phyloP scores from a whole-genome alignment of 148 eudicot species.

The Limonium bicolor region DNA sequence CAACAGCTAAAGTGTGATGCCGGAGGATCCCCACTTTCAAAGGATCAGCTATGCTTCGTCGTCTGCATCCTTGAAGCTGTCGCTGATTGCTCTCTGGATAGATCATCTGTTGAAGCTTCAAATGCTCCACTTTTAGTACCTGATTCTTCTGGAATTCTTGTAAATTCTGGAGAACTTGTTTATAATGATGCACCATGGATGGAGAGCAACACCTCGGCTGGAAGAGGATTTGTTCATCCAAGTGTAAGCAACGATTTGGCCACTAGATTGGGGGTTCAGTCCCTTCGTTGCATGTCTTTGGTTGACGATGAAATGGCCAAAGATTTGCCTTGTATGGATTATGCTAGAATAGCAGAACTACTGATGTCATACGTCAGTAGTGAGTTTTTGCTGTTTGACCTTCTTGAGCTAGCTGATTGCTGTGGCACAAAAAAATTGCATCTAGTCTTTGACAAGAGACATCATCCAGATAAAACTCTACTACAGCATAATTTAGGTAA shows the following conservation, averaged over 20 bases:
- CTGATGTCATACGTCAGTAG: slow-evolving; percentile 42
- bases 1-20: slow-evolving; percentile 51
- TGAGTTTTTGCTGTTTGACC: slow-evolving; percentile 71
- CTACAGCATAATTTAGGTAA: slow-evolving; percentile 97
- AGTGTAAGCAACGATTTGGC: slow-evolving; percentile 72
- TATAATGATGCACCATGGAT: slow-evolving; percentile 99
- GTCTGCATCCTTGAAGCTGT: slow-evolving; percentile 81
- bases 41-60: slow-evolving; percentile 81
- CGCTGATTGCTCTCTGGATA: slow-evolving; percentile 54
- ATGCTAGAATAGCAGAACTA: slow-evolving; percentile 61
- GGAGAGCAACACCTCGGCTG: slow-evolving; percentile 45
- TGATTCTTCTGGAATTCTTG: slow-evolving; percentile 54
- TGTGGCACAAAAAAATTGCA: slow-evolving; percentile 85
- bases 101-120: slow-evolving; percentile 32
- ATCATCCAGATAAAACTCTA: slow-evolving; percentile 75
- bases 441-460: slow-evolving; percentile 72
- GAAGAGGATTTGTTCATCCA: slow-evolving; percentile 67
- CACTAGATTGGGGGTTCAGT: slow-evolving; percentile 70
- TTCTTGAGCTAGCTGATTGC: slow-evolving; percentile 96
- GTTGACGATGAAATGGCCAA: slow-evolving; percentile 91
- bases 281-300: slow-evolving; percentile 80
- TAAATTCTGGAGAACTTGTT: slow-evolving; percentile 55
- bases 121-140: slow-evolving; percentile 46
- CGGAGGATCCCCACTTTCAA: slow-evolving; percentile 42
- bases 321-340: slow-evolving; percentile 94